A percentile compares a stretch with the other conserved stretches of the same genome.
phyloP scores from a whole-genome alignment of 2,329 filamentous ascomycete species.

The Nectriaceae sp. region DNA sequence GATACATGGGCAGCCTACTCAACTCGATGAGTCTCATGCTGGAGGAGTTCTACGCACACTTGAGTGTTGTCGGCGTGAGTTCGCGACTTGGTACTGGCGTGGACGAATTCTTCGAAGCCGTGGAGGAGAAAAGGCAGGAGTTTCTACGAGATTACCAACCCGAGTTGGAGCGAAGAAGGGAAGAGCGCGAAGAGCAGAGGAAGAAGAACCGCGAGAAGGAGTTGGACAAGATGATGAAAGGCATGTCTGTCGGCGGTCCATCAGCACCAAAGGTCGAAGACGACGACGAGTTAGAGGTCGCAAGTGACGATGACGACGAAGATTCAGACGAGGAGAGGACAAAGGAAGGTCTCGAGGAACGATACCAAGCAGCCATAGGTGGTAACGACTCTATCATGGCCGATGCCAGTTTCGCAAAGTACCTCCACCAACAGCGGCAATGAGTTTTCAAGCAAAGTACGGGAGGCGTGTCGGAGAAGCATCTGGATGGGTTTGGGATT shows the following conservation, averaged over 20 bases:
- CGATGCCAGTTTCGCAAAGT: conserved; percentile 65
- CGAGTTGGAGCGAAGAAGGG: conserved; percentile 78
- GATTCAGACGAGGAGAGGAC: conserved; percentile 61
- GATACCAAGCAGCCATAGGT: conserved; percentile 76
- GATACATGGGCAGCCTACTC: conserved; percentile 93
- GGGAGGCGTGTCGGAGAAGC: conserved; percentile 22
- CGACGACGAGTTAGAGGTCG: conserved; percentile 51
- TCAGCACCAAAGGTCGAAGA: conserved; percentile 42
- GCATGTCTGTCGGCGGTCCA: conserved; percentile 63
- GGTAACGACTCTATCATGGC: conserved; percentile 53
- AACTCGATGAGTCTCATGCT: conserved; percentile 98
- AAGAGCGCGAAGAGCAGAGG: conserved; percentile 76
- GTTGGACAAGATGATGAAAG: conserved; percentile 90
- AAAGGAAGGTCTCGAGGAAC: conserved; percentile 67
- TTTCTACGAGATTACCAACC: conserved; percentile 91
- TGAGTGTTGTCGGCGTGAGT: conserved; percentile 91
- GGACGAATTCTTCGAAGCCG: conserved; percentile 90
- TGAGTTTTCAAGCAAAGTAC: conserved; percentile 10
- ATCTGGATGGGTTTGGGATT: conserved; percentile 13
- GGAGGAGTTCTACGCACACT: conserved; percentile 94
- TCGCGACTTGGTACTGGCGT: conserved; percentile 91
- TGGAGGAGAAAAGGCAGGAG: conserved; percentile 82
- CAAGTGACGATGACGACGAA: conserved; percentile 59
- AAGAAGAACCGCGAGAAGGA: conserved; percentile 74
- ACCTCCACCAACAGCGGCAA: conserved; percentile 49